Base-by-base conservation (phyloP, 2,329 filamentous ascomycete genomes). In the Fusarium secorum region DNA sequence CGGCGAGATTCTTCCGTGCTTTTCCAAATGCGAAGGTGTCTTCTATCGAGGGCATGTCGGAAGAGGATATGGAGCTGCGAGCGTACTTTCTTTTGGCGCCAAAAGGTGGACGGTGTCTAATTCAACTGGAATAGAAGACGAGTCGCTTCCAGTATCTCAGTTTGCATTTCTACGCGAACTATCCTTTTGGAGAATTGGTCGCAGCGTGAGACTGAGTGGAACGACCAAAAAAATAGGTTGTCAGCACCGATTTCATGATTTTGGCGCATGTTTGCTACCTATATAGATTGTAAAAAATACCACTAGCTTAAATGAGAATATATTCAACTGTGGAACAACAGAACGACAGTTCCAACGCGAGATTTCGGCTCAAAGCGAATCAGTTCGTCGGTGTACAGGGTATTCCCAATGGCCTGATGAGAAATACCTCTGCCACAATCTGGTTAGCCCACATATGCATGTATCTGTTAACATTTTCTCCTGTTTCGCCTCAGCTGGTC, bases 371-470 rank as follows among this genome's bases (percentile, higher is more conserved):
- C 5, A 10, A 26, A 18, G 11, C 14, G 5, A 20, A 26, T 10
- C 5, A 14, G 1, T 18, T 13, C 15, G 1, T 32, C 10, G 14
- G 11, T 1, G 9, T 48, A 48, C 11, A 48, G 45, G 45, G 45
- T 48, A 32, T 14, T 7, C 5, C 11, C 3, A 1, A 3, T 5
- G 5, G 1, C 0, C 2, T 32, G 45, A 22, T 48, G 0, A 8
- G 5, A 2, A 1, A 5, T 48, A 48, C 28, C 2, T 32, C 7
- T 7, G 1, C 3, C 0, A 9, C 2, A 1, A 3, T 28, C 0
- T 0, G 0, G 0, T 4, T 2, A 10, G 0, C 5, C 0, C 0
- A 3, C 2, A 22, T 14, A 3, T 0, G 0, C 11, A 18, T 6
- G 28, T 48, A 32, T 2, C 11, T 32, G 15, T 22, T 22, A 48